Evolutionary conservation across 2,329 filamentous ascomycete species (phyloP).

Genomic region (Cladophialophora exuberans): DNA sequence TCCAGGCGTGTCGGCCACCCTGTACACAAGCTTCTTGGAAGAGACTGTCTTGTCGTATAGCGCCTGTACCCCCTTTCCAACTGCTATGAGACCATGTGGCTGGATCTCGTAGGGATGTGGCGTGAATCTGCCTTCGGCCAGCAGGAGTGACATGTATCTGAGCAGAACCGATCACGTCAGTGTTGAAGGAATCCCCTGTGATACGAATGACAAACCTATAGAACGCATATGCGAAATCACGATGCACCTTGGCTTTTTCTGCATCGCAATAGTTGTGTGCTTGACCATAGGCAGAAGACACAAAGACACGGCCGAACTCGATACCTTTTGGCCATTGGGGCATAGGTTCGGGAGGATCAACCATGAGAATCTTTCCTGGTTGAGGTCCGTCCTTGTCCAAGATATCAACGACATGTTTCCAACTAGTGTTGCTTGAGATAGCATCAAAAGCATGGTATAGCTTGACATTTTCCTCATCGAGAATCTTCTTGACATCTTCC

Average conservation of each 20-base stretch:
- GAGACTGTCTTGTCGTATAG: slow-evolving; percentile 2
- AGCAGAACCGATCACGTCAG: neutral
- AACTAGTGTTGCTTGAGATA: slow-evolving; percentile 1
- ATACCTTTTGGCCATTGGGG: slow-evolving; percentile 7
- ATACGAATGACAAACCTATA: neutral
- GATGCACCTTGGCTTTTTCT: neutral
- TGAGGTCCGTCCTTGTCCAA: neutral
- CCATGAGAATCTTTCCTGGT: slow-evolving; percentile 1
- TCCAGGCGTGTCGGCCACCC: neutral
- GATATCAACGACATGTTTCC: slow-evolving; percentile 1
- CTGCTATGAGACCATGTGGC: neutral
- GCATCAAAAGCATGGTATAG: slow-evolving; percentile 7
- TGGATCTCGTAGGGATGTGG: slow-evolving; percentile 6
- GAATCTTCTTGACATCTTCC: neutral
- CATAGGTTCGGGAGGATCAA: slow-evolving; percentile 1
- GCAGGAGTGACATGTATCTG: slow-evolving; percentile 7
- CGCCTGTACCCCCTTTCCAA: neutral
- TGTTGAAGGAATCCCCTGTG: neutral
- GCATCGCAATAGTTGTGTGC: neutral
- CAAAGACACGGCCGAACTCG: slow-evolving; percentile 5
- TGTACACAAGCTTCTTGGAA: slow-evolving; percentile 7
- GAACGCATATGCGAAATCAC: slow-evolving; percentile 11
- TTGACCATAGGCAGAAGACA: slow-evolving; percentile 5
- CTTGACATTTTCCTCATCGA: slow-evolving; percentile 1
- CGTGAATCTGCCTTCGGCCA: slow-evolving; percentile 1